Percentiles rank a stretch among this genome's conserved stretches.
phyloP scores from a whole-genome alignment of 73 alveolate genomes.

The Tetrahymena elliotti region DNA sequence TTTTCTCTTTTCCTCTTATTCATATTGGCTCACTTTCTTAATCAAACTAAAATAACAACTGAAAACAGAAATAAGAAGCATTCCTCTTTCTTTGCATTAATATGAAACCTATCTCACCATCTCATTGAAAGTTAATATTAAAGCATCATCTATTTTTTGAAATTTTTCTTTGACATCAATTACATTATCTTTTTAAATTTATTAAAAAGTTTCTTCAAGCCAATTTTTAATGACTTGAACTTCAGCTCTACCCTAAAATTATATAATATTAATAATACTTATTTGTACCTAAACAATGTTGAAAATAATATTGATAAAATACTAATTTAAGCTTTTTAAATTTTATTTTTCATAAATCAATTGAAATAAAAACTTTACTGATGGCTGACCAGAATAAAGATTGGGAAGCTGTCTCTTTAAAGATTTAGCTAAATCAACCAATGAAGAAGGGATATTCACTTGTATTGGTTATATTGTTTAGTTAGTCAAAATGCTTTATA shows the following conservation, averaged over 20 bases:
- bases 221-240: background rate
- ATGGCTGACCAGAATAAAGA: background rate
- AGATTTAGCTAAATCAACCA: background rate
- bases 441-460: background rate
- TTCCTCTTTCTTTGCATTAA: background rate
- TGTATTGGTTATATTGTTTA: background rate
- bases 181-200: background rate
- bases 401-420: background rate
- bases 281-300: background rate
- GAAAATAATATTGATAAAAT: background rate
- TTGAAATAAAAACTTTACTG: background rate
- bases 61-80: background rate
- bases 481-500: background rate
- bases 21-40: background rate
- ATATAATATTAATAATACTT: too few species aligned
- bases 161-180: background rate
- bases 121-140: background rate
- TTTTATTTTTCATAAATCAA: too few species aligned
- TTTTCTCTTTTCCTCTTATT: background rate
- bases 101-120: background rate
- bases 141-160: background rate
- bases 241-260: background rate
- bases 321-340: too few species aligned
- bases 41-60: background rate
- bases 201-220: background rate